These are phyloP conservation scores for Arctostaphylos glauca DNA, from an alignment of 148 eudicot species.

Conservation along the genomic window DNA sequence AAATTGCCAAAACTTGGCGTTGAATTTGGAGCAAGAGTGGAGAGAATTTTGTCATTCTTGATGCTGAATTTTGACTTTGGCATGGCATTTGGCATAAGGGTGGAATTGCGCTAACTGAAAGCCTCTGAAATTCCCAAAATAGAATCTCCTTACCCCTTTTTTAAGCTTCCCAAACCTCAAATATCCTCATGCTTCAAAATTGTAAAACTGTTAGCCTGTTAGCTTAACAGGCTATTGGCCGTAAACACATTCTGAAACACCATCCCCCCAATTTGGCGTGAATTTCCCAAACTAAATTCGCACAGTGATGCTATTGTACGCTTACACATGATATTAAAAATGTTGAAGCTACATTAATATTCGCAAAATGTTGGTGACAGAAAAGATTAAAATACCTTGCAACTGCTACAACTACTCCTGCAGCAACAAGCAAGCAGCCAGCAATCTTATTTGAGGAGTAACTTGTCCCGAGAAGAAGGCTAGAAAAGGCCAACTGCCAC, in stretches of 20 bases:
- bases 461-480: constrained; percentile 52
- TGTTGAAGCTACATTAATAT: not conserved
- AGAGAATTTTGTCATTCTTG: too few species aligned
- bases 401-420: constrained; percentile 70
- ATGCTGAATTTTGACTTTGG: too few species aligned
- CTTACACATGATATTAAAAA: not conserved
- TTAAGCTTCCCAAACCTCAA: not conserved
- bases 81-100: too few species aligned
- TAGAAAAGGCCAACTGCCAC: constrained; percentile 73
- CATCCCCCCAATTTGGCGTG: not conserved
- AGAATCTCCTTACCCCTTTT: not conserved
- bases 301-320: not conserved
- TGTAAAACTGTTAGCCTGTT: not conserved
- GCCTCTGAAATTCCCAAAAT: not conserved
- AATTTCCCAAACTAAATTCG: not conserved
- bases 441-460: constrained; percentile 54
- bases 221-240: not conserved
- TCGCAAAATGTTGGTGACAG: not conserved
- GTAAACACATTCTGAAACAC: not conserved
- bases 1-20: too few species aligned
- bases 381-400: constrained; percentile 43
- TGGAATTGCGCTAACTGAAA: too few species aligned
- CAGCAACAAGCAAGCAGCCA: constrained; percentile 82
- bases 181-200: not conserved
- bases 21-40: too few species aligned